Evolutionary conservation across 148 eudicot genomes (phyloP).

Genomic region (Limonium bicolor): DNA sequence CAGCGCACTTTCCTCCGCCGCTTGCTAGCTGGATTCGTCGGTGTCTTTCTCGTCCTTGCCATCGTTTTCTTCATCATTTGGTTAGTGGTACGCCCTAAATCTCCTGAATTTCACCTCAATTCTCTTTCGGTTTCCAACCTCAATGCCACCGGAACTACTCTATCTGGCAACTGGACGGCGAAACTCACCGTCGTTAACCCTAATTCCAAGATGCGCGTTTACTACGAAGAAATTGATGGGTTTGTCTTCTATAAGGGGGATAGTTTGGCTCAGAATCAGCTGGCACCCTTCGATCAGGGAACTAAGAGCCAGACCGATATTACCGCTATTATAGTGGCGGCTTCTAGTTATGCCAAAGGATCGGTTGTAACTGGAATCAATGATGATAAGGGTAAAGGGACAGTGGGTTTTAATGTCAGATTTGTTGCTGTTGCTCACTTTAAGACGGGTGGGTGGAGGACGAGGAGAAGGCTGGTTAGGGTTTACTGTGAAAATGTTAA

Average conservation of each 20-base stretch:
- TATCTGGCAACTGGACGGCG: constrained; percentile 5
- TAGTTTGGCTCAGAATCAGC: not conserved
- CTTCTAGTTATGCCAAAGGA: not conserved
- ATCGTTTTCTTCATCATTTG: constrained; percentile 44
- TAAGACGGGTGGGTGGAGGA: constrained; percentile 6
- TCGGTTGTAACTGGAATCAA: not conserved
- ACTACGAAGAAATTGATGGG: constrained; percentile 2
- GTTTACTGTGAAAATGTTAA: constrained; percentile 8
- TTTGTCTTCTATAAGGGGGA: constrained; percentile 1
- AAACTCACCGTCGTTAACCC: constrained; percentile 6
- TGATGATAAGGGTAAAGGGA: not conserved
- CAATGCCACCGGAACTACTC: constrained; percentile 16
- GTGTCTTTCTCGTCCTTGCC: constrained; percentile 34
- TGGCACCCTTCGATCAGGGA: constrained; percentile 8
- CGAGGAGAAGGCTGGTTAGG: constrained; percentile 1
- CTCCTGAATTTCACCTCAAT: constrained; percentile 44
- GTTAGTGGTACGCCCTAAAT: constrained; percentile 70
- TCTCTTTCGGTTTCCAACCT: constrained; percentile 32
- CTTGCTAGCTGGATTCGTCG: constrained; percentile 33
- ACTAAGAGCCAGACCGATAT: not conserved
- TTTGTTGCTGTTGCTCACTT: constrained; percentile 7
- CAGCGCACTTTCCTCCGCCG: constrained; percentile 54
- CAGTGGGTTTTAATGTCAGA: constrained; percentile 4
- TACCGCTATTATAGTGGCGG: not conserved
- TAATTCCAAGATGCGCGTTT: constrained; percentile 4